Conservation (phyloP, 2,329 filamentous ascomycete genomes). For the Colletotrichum liaoningense region DNA sequence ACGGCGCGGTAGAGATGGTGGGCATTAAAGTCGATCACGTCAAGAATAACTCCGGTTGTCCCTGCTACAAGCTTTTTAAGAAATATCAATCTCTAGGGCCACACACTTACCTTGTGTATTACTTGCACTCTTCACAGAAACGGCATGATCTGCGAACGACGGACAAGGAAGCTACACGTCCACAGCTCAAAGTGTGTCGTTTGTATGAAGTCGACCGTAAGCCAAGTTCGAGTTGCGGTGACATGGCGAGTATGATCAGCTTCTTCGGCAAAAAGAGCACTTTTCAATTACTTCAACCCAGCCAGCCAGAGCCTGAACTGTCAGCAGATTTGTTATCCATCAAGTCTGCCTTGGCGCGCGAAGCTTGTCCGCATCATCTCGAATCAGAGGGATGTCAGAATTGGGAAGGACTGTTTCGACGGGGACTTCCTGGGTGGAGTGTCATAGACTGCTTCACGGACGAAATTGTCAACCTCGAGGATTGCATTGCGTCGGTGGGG, state of each 20-base stretch:
- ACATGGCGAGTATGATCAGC: too few species aligned
- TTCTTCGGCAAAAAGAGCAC: too few species aligned
- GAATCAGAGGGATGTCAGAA: background rate
- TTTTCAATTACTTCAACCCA: rapidly evolving
- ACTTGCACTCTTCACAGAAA: too few species aligned
- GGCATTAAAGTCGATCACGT: background rate
- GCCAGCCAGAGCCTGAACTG: background rate
- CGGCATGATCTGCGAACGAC: too few species aligned
- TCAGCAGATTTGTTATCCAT: background rate
- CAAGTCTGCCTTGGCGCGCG: background rate
- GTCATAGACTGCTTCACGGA: background rate
- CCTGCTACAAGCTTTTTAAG: too few species aligned
- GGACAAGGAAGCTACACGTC: too few species aligned
- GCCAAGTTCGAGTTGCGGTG: rapidly evolving
- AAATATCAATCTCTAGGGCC: too few species aligned
- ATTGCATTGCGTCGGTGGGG: background rate
- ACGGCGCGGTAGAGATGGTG: background rate
- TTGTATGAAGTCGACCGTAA: background rate
- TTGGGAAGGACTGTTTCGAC: background rate
- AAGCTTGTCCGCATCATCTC: background rate
- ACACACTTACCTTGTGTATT: too few species aligned
- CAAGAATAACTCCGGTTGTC: rapidly evolving
- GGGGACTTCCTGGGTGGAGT: background rate
- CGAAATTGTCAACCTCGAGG: background rate
- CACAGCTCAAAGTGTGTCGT: too few species aligned